phyloP scores from a whole-genome alignment of 2,329 filamentous ascomycete genomes.

The Neonectria coccinea region DNA sequence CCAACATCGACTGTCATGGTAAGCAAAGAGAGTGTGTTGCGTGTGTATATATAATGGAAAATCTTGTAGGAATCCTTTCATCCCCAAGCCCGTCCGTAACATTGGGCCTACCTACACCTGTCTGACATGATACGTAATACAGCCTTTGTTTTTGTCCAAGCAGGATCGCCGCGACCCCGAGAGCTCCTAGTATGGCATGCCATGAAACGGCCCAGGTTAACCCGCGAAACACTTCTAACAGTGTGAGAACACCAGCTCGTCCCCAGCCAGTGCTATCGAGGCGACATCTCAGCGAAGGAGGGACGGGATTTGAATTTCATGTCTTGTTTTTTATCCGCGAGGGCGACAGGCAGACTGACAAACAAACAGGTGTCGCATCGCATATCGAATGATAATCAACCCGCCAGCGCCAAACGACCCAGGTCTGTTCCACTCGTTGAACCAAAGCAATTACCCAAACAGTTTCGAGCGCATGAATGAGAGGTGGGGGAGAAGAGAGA shows the following conservation, averaged over 20 bases:
- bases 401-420: constrained; percentile 50
- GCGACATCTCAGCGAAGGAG: constrained; percentile 7
- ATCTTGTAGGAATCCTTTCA: constrained; percentile 36
- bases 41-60: constrained; percentile 38
- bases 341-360: constrained; percentile 27
- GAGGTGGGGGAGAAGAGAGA: constrained; percentile 34
- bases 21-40: constrained; percentile 19
- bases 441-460: constrained; percentile 49
- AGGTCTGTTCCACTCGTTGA: constrained; percentile 47
- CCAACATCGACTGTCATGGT: background rate
- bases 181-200: constrained; percentile 19
- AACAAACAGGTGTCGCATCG: constrained; percentile 39
- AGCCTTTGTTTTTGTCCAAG: constrained; percentile 34
- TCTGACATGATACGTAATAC: constrained; percentile 33
- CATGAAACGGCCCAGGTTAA: constrained; percentile 27
- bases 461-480: constrained; percentile 36
- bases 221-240: constrained; percentile 22
- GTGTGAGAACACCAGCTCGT: constrained; percentile 13
- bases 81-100: constrained; percentile 25
- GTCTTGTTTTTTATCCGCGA: constrained; percentile 30
- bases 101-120: constrained; percentile 25
- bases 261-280: background rate
- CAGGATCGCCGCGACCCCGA: constrained; percentile 25
- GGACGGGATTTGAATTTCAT: constrained; percentile 25
- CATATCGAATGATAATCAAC: constrained; percentile 43